Evolutionary conservation across 495 filamentous ascomycete genomes (phyloP).

Genomic region (Aspergillus nidulans): DNA sequence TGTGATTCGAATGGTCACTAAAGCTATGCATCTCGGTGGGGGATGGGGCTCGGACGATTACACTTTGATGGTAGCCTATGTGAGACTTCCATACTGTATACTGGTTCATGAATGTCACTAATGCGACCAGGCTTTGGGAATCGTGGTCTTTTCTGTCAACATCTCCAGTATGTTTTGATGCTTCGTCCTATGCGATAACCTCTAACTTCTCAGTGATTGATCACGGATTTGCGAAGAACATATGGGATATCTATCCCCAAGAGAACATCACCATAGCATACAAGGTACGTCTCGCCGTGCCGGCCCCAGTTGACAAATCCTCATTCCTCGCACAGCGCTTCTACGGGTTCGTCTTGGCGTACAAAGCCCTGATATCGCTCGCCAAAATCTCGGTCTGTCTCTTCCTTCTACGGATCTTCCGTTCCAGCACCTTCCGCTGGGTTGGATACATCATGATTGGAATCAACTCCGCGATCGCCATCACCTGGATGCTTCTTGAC

Average conservation of each 20-base stretch:
- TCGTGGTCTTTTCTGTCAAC: constrained; percentile 18
- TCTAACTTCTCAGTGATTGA: constrained; percentile 23
- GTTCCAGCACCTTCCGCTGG: constrained; percentile 29
- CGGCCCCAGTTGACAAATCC: neutral
- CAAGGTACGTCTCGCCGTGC: constrained; percentile 14
- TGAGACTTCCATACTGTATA: constrained; percentile 5
- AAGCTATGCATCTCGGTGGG: constrained; percentile 23
- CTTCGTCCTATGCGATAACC: neutral
- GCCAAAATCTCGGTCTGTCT: constrained; percentile 50
- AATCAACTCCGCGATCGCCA: constrained; percentile 26
- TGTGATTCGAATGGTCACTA: constrained; percentile 22
- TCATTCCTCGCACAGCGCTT: constrained; percentile 16
- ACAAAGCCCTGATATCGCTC: constrained; percentile 34
- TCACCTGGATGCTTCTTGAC: constrained; percentile 29
- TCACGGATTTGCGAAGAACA: constrained; percentile 26
- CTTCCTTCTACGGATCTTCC: constrained; percentile 42
- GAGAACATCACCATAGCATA: constrained; percentile 23
- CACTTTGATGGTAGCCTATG: constrained; percentile 26
- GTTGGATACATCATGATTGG: constrained; percentile 29
- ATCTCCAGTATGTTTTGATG: constrained; percentile 14
- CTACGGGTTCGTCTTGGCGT: constrained; percentile 25
- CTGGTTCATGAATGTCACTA: neutral
- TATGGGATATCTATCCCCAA: constrained; percentile 26
- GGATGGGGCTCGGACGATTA: constrained; percentile 33
- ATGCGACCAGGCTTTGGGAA: constrained; percentile 15